Evolutionary conservation across 2,329 filamentous ascomycete species (phyloP), one percentile per base, ranked within the genome.

Genomic region (Orbilia ellipsospora): DNA sequence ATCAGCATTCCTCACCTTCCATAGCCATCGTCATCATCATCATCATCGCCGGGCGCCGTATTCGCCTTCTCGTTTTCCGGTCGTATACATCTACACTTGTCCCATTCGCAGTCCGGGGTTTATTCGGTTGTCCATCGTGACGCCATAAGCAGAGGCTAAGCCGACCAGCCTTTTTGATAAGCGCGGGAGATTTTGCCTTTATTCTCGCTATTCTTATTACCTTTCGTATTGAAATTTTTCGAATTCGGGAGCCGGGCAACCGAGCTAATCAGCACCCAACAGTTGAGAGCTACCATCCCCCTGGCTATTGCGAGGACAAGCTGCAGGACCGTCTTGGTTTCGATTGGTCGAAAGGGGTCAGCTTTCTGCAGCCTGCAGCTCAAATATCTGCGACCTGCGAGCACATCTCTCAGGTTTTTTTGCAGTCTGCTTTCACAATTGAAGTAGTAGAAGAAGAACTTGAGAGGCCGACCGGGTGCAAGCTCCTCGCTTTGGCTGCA

Each of bases 401-500:
- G 36, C 40, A 20, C 10, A 44, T 44, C 13, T 59, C n/a, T 15
- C 42, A 13, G 4, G 12, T 45, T 45, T 16, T 45, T n/a, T n/a
- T n/a, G n/a, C n/a, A n/a, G n/a, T n/a, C n/a, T n/a, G n/a, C n/a
- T n/a, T n/a, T n/a, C n/a, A n/a, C n/a, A n/a, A n/a, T n/a, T n/a
- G n/a, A n/a, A n/a, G n/a, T n/a, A n/a, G n/a, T n/a, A n/a, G n/a
- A n/a, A n/a, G n/a, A n/a, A n/a, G n/a, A n/a, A n/a, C n/a, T n/a
- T n/a, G 13, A 45, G 4, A 20, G 18, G 55, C 50, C 36, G 20
- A 18, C 60, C 65, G 65, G 65, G 31, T 68, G 55, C 45, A 70
- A 70, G 66, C 57, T 62, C 66, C 66, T 63, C 23, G 66, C 66
- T 70, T 70, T 70, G 66, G 66, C n/a, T 45, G 10, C 16, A n/a